phyloP scores from a whole-genome alignment of 106 monocot species.

The Dioscorea alata region DNA sequence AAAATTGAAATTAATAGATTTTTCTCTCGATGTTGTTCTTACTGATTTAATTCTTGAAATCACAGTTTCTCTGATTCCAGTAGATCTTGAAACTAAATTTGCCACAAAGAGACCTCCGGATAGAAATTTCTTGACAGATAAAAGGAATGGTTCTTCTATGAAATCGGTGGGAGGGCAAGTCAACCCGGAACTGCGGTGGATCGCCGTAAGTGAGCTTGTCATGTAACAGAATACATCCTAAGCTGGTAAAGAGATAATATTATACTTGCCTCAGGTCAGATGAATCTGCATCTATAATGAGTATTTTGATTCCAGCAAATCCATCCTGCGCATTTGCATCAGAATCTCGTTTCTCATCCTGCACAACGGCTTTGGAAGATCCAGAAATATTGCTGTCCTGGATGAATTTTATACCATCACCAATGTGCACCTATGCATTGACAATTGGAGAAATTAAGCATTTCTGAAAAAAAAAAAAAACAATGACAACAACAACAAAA shows the following conservation, averaged over 20 bases:
- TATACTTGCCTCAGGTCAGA: slow-evolving; percentile 65
- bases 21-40: slow-evolving; percentile 7
- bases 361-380: slow-evolving; percentile 5
- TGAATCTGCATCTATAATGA: slow-evolving; percentile 91
- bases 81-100: slow-evolving; percentile 86
- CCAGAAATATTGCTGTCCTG: slow-evolving; percentile 12
- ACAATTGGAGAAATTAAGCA: background rate
- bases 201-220: no score
- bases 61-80: slow-evolving; percentile 46
- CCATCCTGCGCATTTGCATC: background rate
- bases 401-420: slow-evolving; percentile 77
- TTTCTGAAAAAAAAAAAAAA: no score
- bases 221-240: no score
- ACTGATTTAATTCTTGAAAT: slow-evolving; percentile 66
- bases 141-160: slow-evolving; percentile 71
- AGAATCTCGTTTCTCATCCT: slow-evolving; percentile 1
- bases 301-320: slow-evolving; percentile 30
- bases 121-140: slow-evolving; percentile 53
- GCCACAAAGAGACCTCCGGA: slow-evolving; percentile 70
- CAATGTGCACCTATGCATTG: slow-evolving; percentile 58
- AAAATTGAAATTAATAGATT: background rate
- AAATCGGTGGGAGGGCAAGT: slow-evolving; percentile 78
- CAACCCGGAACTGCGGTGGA: slow-evolving; percentile 59
- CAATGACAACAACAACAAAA: background rate
- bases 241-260: no score